phyloP scores from a whole-genome alignment of 495 filamentous ascomycete genomes.

The Xylaria cubensis region DNA sequence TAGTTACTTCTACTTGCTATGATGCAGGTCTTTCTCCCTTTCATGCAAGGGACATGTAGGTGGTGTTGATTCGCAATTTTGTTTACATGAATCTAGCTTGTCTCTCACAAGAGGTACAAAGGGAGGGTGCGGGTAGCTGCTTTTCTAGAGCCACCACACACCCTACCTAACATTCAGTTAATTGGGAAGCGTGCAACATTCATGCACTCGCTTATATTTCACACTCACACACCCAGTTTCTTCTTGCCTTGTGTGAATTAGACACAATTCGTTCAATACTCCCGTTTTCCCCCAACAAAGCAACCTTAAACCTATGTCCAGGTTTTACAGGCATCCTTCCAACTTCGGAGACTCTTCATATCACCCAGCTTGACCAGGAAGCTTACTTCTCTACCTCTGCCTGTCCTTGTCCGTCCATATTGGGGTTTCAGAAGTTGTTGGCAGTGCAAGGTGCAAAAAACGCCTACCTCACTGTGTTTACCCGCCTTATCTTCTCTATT shows the following conservation, averaged over 20 bases:
- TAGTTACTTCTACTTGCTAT: not conserved
- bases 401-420: not conserved
- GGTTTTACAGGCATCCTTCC: not conserved
- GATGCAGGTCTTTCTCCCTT: not conserved
- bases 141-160: not conserved
- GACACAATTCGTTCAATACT: not conserved
- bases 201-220: not conserved
- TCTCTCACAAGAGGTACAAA: not conserved
- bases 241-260: not conserved
- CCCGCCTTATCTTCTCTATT: not conserved
- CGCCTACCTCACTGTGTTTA: not conserved
- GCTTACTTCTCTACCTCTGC: not conserved
- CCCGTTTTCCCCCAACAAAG: not conserved
- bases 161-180: not conserved
- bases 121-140: not conserved
- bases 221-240: not conserved
- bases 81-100: not conserved
- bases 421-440: not conserved
- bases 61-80: not conserved
- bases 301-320: not conserved
- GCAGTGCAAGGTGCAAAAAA: not conserved
- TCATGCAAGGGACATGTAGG: not conserved
- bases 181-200: not conserved
- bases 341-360: not conserved
- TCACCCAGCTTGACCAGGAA: not conserved